Base-by-base conservation (phyloP, 2,329 filamentous ascomycete species). In the Diplodia intermedia region DNA sequence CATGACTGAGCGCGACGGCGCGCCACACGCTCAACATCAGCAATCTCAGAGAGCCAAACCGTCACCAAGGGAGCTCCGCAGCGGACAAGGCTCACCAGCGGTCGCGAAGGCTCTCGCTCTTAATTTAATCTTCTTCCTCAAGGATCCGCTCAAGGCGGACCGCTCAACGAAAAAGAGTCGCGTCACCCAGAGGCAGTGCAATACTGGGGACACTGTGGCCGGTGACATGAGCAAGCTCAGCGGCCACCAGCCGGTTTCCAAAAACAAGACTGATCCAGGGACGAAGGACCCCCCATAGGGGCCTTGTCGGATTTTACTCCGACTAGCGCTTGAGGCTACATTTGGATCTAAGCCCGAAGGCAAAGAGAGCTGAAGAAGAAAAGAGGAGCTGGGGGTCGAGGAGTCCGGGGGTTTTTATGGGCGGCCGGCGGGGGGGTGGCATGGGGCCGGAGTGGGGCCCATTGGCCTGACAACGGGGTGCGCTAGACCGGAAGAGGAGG, bases 331-430 rank as follows among this genome's bases (percentile, higher is more conserved):
- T 26, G 4, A 4, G 2, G 26, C 26, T 53, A 53, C 50, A 8
- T 4, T 29, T 53, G 3, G 50, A 29, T 20, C 43, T 20, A 47
- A 47, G 43, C 43, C 43, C 20, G 20, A 47, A 11, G 43, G 43
- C 43, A 47, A 47, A 47, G n/a, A 20, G 43, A 47, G 43, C 43
- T 47, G 7, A 47, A 47, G 43, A 47, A 47, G 43, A 47, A 47
- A 38, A 38, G 36, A 47, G n/a, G 43, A 47, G 43, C 18, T n/a
- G 18, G 18, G 40, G 43, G 36, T 4, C 40, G 40, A 43, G 7
- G 18, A 47, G 18, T 20, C 7, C 7, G 4, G 18, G n/a, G 43
- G 18, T 20, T 3, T 47, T 20, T 20, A 20, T 47, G 9, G 1
- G 11, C 2, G 8, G 36, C 36, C 36, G 36, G 36, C 36, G 11